These are phyloP conservation scores for Mycena filopes DNA, from an alignment of 768 basidiomycete genomes.

Conservation along the genomic window DNA sequence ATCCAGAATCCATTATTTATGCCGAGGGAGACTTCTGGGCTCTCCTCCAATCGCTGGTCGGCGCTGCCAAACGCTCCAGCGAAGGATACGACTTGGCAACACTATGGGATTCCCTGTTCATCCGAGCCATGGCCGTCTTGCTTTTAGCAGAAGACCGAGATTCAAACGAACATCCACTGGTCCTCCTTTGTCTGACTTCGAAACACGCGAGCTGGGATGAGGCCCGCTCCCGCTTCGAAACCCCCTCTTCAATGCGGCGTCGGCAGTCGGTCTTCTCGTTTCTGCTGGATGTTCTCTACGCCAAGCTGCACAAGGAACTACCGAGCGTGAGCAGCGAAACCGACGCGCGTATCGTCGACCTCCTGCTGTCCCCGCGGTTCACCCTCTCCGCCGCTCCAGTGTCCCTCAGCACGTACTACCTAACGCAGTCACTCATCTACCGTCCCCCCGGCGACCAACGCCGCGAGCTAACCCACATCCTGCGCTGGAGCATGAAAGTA, in stretches of 20 bases:
- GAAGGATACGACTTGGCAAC: neutral
- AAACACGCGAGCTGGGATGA: neutral
- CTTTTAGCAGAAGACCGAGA: conserved; percentile 6
- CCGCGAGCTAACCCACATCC: conserved; percentile 5
- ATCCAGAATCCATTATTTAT: neutral
- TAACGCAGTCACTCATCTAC: conserved; percentile 12
- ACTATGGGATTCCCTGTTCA: conserved; percentile 23
- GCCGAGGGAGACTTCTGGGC: neutral
- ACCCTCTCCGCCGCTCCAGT: conserved; percentile 3
- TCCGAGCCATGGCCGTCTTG: neutral
- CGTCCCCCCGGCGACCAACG: neutral
- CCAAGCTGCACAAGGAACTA: conserved; percentile 10
- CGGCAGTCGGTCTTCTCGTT: conserved; percentile 1
- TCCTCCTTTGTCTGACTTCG: conserved; percentile 1
- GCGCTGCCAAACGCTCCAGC: conserved; percentile 3
- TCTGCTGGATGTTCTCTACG: conserved; percentile 14
- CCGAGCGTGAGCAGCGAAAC: neutral
- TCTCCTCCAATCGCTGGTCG: neutral
- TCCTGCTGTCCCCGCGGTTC: conserved; percentile 7
- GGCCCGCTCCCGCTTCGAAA: too few species aligned
- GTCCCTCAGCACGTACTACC: neutral
- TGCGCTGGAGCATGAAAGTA: conserved; percentile 14
- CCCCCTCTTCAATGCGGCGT: neutral
- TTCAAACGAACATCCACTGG: conserved; percentile 1
- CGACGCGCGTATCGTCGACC: conserved; percentile 6